Evolutionary conservation across 1,284 basidiomycete species (phyloP).

Genomic region (Salmacisia buchloeana): DNA sequence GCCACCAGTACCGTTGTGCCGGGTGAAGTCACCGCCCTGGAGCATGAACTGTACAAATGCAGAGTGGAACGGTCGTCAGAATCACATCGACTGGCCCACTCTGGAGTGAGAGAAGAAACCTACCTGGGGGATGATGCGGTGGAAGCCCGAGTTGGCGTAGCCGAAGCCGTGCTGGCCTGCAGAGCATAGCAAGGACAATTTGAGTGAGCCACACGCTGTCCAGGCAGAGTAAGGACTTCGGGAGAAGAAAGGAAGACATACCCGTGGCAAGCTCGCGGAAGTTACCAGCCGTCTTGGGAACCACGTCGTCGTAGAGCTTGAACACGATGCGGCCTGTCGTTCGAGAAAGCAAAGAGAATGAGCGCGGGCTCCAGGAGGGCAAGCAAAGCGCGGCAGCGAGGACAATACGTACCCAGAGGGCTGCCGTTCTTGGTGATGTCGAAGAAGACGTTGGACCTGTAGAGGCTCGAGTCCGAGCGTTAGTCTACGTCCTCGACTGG

Average conservation of each 20-base stretch:
- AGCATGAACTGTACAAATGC: slow-evolving; percentile 11
- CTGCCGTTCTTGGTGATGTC: slow-evolving; percentile 59
- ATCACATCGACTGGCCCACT: neutral
- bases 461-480: neutral
- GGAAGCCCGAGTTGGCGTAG: slow-evolving; percentile 23
- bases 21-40: slow-evolving; percentile 47
- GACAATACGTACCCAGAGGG: slow-evolving; percentile 18
- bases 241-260: neutral
- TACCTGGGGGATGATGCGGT: slow-evolving; percentile 17
- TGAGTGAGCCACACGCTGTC: neutral
- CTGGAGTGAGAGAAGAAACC: neutral
- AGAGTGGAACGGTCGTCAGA: neutral
- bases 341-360: neutral
- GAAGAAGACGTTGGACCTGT: slow-evolving; percentile 61
- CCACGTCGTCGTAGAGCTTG: slow-evolving; percentile 40
- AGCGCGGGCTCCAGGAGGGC: neutral
- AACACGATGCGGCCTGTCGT: slow-evolving; percentile 39
- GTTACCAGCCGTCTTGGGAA: slow-evolving; percentile 45
- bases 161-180: slow-evolving; percentile 21
- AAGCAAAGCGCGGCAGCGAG: neutral
- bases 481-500: neutral
- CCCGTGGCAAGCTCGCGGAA: slow-evolving; percentile 45
- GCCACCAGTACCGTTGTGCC: slow-evolving; percentile 46
- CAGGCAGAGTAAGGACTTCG: no score
- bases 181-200: neutral